These are phyloP conservation scores for Lonicera japonica DNA, from an alignment of 129 eudicot species.

Conservation along the genomic window DNA sequence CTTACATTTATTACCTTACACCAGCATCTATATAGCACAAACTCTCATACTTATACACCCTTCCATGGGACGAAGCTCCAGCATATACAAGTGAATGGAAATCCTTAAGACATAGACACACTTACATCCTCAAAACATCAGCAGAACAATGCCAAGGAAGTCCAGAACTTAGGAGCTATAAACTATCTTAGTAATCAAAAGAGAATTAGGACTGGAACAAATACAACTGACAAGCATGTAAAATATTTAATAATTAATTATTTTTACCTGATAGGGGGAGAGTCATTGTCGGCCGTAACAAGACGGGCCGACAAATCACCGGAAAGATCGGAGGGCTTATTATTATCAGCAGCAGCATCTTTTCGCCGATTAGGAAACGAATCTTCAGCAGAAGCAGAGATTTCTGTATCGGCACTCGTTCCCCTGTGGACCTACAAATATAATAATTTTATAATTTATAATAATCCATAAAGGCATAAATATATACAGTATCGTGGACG, in stretches of 20 bases:
- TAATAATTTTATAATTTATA: constrained; percentile 5
- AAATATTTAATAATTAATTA: not conserved
- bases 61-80: too few species aligned
- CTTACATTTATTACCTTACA: not conserved
- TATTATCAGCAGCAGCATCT: too few species aligned
- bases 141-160: too few species aligned
- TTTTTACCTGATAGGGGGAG: constrained; percentile 37
- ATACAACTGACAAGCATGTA: too few species aligned
- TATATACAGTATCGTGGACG: constrained; percentile 2
- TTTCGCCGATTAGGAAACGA: constrained; percentile 28
- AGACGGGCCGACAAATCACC: constrained; percentile 28
- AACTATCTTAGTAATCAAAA: too few species aligned
- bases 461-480: too few species aligned
- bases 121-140: not conserved
- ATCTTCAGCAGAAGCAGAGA: constrained; percentile 56
- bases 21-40: not conserved
- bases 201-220: too few species aligned
- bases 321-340: constrained; percentile 29
- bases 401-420: constrained; percentile 46
- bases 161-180: too few species aligned
- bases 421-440: constrained; percentile 49
- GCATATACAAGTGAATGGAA: too few species aligned
- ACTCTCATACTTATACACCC: not conserved
- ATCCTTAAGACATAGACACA: too few species aligned
- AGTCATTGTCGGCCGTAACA: constrained; percentile 27